Evolutionary conservation across 2,329 filamentous ascomycete species (phyloP), one percentile per base, ranked within the genome.

Genomic region (Xylariaceae sp.): DNA sequence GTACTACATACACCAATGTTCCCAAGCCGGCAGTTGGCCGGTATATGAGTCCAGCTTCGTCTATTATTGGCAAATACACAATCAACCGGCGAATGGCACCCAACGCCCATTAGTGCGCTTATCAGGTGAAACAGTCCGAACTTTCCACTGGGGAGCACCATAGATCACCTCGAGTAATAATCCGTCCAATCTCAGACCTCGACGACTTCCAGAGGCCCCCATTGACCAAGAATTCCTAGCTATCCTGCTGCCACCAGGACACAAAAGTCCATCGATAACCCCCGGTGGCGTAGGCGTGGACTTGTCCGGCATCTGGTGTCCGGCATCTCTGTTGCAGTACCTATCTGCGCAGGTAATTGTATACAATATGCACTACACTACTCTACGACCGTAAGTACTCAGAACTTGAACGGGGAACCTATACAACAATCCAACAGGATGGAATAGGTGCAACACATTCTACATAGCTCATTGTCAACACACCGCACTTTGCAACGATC

Each of bases 401-500:
- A 30, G 23, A 30, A 30, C 23, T 30, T 30, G 23, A 30, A 30
- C 23, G 23, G 23, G 23, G 23, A 30, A 30, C 23, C 23, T 30
- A 30, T 30, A 42, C 37, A 42, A 42, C 37, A 42, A 42, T 30
- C 23, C 23, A 30, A 5, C 23, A 30, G 1, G 23, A 30, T 30
- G 23, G 23, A 4, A 30, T 30, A 30, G 17, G 2, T 18, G 17
- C 17, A 18, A 18, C 17, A 18, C 17, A 18, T 18, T 18, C 17
- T 18, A 18, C 17, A 18, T 18, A 18, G 17, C 17, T 18, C 17
- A 18, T 18, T 18, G 17, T 58, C 53, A n/a, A 61, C 59, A 63
- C 61, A 63, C 61, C 61, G 59, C 61, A 63, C 54, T 61, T 63
- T 61, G 51, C 47, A 11, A 18, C 44, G 56, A 55, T 57, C 44